A percentile compares a stretch with the other conserved stretches of the same genome.
Conservation (phyloP, 768 basidiomycete species). For the Leccinum rimulosum region DNA sequence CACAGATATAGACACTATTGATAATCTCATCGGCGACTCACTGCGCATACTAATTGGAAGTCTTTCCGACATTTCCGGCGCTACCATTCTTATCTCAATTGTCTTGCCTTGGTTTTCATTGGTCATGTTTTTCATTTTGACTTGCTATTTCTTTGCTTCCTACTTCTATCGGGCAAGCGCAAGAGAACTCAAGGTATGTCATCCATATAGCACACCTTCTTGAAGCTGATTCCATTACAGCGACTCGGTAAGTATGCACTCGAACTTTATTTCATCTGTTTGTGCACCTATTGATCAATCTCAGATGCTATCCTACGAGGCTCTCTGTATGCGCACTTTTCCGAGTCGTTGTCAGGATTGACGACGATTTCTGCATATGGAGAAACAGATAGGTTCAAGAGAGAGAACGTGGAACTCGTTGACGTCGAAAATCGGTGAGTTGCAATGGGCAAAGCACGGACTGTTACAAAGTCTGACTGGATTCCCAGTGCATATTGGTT, state of each 20-base stretch:
- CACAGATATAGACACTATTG: slow-evolving; percentile 73
- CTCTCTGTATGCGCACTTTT: slow-evolving; percentile 88
- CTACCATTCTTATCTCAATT: slow-evolving; percentile 74
- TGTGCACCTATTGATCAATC: neutral
- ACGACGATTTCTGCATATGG: slow-evolving; percentile 88
- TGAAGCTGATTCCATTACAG: slow-evolving; percentile 29
- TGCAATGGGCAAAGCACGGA: neutral
- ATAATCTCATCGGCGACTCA: slow-evolving; percentile 73
- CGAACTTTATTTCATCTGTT: neutral
- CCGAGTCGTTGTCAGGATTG: slow-evolving; percentile 83
- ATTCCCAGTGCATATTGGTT: slow-evolving; percentile 72
- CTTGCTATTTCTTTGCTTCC: slow-evolving; percentile 71
- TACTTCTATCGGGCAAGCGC: slow-evolving; percentile 84
- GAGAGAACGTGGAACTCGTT: slow-evolving; percentile 71
- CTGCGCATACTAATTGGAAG: slow-evolving; percentile 71
- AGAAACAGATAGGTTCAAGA: slow-evolving; percentile 70
- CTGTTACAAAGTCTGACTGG: neutral
- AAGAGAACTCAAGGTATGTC: slow-evolving; percentile 73
- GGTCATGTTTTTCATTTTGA: slow-evolving; percentile 56
- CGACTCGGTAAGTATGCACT: slow-evolving; percentile 45
- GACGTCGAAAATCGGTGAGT: slow-evolving; percentile 78
- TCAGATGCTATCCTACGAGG: slow-evolving; percentile 83
- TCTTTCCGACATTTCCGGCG: slow-evolving; percentile 62
- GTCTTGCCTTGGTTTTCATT: slow-evolving; percentile 85
- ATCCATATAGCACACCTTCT: neutral